Base-by-base conservation (phyloP, 331 rosid genomes). In the Rhamnella rubrinervis region DNA sequence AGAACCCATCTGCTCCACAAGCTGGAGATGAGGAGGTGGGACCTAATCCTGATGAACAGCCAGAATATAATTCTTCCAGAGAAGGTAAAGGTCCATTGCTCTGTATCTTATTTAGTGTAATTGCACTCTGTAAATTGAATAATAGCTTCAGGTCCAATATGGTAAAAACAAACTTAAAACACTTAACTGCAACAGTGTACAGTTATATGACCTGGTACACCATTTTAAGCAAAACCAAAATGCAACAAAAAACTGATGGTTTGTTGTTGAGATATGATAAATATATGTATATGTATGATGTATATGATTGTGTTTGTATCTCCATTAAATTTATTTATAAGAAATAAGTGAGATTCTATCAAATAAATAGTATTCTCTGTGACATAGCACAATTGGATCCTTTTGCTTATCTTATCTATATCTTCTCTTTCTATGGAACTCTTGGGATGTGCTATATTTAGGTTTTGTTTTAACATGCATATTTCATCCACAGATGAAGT, bases 31-130 rank as follows among this genome's bases (percentile, higher is more conserved):
- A 78, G 68, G 89, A 52, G 15, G 78, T 51, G 65, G 84, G 63
- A 66, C 77, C 81, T 57, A 64, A 65, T 70, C 70, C 84, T 53
- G 84, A 73, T 58, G 71, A 73, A 47, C 47, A 73, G 69, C 67
- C 68, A 35, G 80, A 74, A 67, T 61, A 70, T 37, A 75, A 77
- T 47, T 66, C 63, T 47, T 72, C 76, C 8, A 77, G 71, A 73
- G 82, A 75, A 77, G 72, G 67, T 66, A 71, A 74, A 87, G 89
- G 89, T 89, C 74, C 56, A 38, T 70, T 70, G 40, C 76, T 59
- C 17, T 71, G 46, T 31, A 25, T 71, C 55, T 71, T 63, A 17
- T 68, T 61, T 40, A 10, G 49, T 74, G 20, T 8, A 47, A 70
- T 59, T n/a, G 19, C 59, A 35, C 35, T 4, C 5, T 31, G 35